Base-by-base conservation (phyloP, 2,329 filamentous ascomycete species). In the Myriosclerotinia curreyana region DNA sequence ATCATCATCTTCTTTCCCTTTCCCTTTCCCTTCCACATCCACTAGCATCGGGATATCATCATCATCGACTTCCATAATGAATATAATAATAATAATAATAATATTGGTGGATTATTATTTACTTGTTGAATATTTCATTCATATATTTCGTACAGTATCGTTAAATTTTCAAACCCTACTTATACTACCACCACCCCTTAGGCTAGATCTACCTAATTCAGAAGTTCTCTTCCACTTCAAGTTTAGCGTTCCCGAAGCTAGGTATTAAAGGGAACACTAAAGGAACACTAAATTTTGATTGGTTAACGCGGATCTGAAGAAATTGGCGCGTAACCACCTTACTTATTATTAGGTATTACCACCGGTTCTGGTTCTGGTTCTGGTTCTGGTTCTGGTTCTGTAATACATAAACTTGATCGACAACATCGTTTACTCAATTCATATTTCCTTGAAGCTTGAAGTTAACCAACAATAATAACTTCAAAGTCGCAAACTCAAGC, bases 21-120 rank as follows among this genome's bases (percentile, higher is more conserved):
- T 70, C 65, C 65, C 68, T 59, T 68, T 72, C 67, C 67, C 75
- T 42, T 73, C 77, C 6, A 80, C 78, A 61, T 84, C 79, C 38
- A 86, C 80, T 66, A 91, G 79, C 70, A 88, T 82, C 66, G 89
- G 87, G 62, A 88, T 87, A 65, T 88, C 76, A 20, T 81, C 88
- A 67, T 81, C 88, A 67, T 89, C 86, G 61, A 81, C 78, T 70
- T 88, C 81, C 83, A 90, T 88, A 65, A 76, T 56, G 56, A 56
- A 49, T 56, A n/a, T n/a, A n/a, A n/a, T n/a, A n/a, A n/a, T n/a
- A n/a, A n/a, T n/a, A n/a, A n/a, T n/a, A n/a, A n/a, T n/a, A n/a
- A n/a, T n/a, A n/a, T n/a, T n/a, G n/a, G n/a, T n/a, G n/a, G n/a
- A n/a, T n/a, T n/a, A n/a, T n/a, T n/a, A n/a, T n/a, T n/a, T n/a